Base-by-base conservation (phyloP, 2,329 filamentous ascomycete genomes). In the Ceratocystis ficicola region DNA sequence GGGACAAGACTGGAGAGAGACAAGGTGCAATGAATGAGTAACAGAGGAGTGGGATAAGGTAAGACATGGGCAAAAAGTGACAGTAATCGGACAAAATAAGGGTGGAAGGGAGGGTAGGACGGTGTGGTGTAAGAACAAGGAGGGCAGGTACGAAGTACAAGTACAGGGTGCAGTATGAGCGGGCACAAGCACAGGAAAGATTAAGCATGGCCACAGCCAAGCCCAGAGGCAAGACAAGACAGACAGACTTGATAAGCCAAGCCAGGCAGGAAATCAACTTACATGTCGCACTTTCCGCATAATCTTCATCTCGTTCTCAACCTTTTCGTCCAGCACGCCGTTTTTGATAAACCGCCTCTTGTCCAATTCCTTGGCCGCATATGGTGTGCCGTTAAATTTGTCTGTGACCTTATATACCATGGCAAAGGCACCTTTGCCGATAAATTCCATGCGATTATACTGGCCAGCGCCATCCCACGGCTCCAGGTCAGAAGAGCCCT, bases 271-370 rank as follows among this genome's bases (percentile, higher is more conserved):
- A 8, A 12, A 41, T 12, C 48, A 28, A 48, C 87, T 81, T 77
- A 91, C 88, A 77, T 99, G 94, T 65, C 86, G 80, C 63, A 97
- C 82, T 65, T 81, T 83, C 71, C 87, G 85, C 90, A 99, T 97
- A 71, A 99, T 97, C 70, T 85, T 88, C 87, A 99, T 93, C 76
- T 99, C 94, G 71, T 95, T 96, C 73, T 96, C 90, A 15, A 97
- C 88, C 74, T 95, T 96, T 70, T 91, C 87, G 71, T 96, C 91
- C 25, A 96, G 76, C 22, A 92, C 80, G 1, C 91, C 92, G 71
- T 96, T 94, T 77, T 95, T 96, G 79, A 96, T 89, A 73, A 96
- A 95, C 20, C 86, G 86, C 64, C 89, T 85, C 77, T 96, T 97
- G 75, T 96, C 91, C 3, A 99, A 83, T 75, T 97, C 91, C 74